Evolutionary conservation across 179 eudicot species (phyloP), one percentile per base, ranked within the genome.

Genomic region (Beta corolliflora): DNA sequence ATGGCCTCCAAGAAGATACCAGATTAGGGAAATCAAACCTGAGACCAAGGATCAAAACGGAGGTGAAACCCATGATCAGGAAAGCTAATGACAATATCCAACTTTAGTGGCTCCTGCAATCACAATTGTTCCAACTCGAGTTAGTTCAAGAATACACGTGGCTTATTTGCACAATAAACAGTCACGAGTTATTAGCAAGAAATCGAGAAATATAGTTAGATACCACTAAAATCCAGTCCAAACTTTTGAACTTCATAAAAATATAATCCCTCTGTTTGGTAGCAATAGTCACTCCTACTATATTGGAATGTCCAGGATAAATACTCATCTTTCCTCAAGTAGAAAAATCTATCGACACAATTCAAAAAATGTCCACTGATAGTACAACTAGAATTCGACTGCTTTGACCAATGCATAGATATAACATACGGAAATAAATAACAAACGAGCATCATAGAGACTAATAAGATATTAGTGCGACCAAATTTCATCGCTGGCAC

Each of bases 51-150:
- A 86, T 95, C 97, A 82, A 95, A 95, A 9, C 99, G 95, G 36
- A 95, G 93, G 86, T 95, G 99, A 81, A 95, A 95, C 19, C 99
- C 99, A 81, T 95, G 99, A 87, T 95, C 99, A 11, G 99, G 99
- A 81, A 95, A 94, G 93, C 97, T 91, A 50, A 95, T 91, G 83
- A 95, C 98, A 71, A 92, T 88, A 78, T 95, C 99, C 82, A 92
- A 86, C 81, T 86, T 91, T 46, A 94, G 77, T 50, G 99, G 99
- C 84, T 95, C 98, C 99, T 95, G 91, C 73, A 86, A 53, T 80
- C 31, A 66, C 3, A 46, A 61, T 70, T 2, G 12, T 6, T 36
- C 45, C 19, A 72, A 25, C 71, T 31, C 41, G 19, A 46, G 41
- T 73, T 53, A 65, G 70, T 75, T 45, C n/a, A 53, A n/a, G 21